These are phyloP conservation scores for Chlorella sp. DNA, from an alignment of 139 green algal species.

Conservation along the genomic window DNA sequence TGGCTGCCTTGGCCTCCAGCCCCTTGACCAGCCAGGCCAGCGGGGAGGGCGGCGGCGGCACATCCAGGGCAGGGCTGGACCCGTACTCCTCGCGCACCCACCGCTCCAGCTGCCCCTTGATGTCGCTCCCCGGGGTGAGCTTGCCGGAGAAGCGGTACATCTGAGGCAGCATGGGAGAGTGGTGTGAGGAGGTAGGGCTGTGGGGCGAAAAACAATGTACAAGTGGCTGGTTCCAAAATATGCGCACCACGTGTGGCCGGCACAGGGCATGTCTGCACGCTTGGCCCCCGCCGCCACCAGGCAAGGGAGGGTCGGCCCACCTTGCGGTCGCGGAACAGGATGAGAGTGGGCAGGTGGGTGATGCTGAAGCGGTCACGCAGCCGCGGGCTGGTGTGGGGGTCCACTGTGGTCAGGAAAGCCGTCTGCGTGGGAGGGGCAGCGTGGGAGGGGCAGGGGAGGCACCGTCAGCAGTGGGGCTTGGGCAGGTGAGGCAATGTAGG, in stretches of 20 bases:
- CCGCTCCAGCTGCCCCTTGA: conserved; percentile 3
- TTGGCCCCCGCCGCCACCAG: too few species aligned
- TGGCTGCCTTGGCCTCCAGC: not conserved
- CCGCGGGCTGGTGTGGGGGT: conserved; percentile 6
- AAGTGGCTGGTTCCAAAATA: too few species aligned
- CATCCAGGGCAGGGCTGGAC: not conserved
- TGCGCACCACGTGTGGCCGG: too few species aligned
- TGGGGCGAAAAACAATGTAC: too few species aligned
- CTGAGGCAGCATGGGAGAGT: not conserved
- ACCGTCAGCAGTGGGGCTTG: too few species aligned
- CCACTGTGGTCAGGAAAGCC: conserved; percentile 12
- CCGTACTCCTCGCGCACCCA: not conserved
- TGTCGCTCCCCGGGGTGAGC: not conserved
- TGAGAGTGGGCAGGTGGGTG: conserved; percentile 11
- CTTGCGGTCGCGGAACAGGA: conserved; percentile 32
- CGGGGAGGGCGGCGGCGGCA: conserved; percentile 14
- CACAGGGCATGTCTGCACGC: too few species aligned
- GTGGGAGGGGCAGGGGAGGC: not conserved
- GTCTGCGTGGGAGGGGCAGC: not conserved
- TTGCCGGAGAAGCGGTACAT: conserved; percentile 25
- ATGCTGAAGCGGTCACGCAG: conserved; percentile 22
- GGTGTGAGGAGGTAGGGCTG: not conserved
- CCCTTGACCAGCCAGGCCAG: conserved; percentile 13
- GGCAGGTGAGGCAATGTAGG: too few species aligned
- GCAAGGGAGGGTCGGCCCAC: too few species aligned